Conservation (phyloP, 140 eudicot genomes). For the Ambrosia hybrid region DNA sequence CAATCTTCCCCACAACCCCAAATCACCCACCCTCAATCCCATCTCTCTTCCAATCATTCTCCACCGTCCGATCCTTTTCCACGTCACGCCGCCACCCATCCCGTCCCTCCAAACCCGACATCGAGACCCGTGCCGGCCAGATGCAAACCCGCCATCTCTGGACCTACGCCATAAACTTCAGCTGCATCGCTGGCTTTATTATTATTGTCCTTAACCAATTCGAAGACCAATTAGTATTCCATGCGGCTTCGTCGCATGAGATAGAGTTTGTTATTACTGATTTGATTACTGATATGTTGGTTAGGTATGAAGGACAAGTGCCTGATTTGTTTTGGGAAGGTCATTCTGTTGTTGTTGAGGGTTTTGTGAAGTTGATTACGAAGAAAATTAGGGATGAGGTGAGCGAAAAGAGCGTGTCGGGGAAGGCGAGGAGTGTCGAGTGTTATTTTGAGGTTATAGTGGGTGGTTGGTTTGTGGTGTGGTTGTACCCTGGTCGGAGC, state of each 20-base stretch:
- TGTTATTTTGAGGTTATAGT: slow-evolving; percentile 80
- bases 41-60: slow-evolving; percentile 19
- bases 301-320: slow-evolving; percentile 69
- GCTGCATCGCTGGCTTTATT: slow-evolving; percentile 72
- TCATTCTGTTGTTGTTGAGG: slow-evolving; percentile 92
- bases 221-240: slow-evolving; percentile 81
- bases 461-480: no score
- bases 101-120: slow-evolving; percentile 45
- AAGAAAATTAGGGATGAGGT: slow-evolving; percentile 43
- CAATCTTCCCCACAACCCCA: slow-evolving; percentile 28
- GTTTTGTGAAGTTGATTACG: slow-evolving; percentile 60
- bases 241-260: slow-evolving; percentile 55
- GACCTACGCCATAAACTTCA: slow-evolving; percentile 73
- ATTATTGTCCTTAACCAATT: slow-evolving; percentile 71
- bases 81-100: slow-evolving; percentile 48
- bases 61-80: slow-evolving; percentile 35
- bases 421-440: slow-evolving; percentile 70
- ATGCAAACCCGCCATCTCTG: slow-evolving; percentile 85
- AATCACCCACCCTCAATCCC: slow-evolving; percentile 20
- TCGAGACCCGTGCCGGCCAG: slow-evolving; percentile 81
- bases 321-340: slow-evolving; percentile 92
- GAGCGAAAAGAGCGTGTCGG: slow-evolving; percentile 33
- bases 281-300: slow-evolving; percentile 68
- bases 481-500: no score
- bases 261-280: slow-evolving; percentile 80